Evolutionary conservation across 1,139 yeast genomes (phyloP).

Genomic region (Yamadazyma dushanensis): DNA sequence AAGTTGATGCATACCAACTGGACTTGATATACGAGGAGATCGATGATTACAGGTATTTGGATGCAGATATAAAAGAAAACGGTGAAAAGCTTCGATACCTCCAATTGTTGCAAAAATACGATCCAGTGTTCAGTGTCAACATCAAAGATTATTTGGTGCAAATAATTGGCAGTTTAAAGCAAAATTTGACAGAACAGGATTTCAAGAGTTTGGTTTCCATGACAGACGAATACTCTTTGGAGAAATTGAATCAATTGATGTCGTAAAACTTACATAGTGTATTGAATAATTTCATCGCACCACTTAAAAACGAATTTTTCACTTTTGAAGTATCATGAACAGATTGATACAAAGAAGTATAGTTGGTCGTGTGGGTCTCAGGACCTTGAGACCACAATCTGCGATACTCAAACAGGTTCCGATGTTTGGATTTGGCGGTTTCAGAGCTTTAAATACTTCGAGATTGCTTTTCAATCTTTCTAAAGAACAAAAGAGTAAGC

Average conservation of each 20-base stretch:
- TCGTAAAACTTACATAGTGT: background rate
- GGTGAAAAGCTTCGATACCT: slow-evolving; percentile 61
- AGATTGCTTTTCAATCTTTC: background rate
- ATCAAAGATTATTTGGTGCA: slow-evolving; percentile 28
- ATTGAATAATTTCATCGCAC: background rate
- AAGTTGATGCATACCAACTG: slow-evolving; percentile 61
- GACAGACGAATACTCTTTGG: slow-evolving; percentile 36
- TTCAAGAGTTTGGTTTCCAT: slow-evolving; percentile 27
- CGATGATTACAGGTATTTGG: slow-evolving; percentile 48
- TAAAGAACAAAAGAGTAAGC: slow-evolving; percentile 17
- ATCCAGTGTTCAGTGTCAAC: slow-evolving; percentile 61
- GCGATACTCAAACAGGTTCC: too few species aligned
- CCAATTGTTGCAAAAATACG: slow-evolving; percentile 43
- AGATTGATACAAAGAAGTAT: too few species aligned
- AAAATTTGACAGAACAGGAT: slow-evolving; percentile 21
- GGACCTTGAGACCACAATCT: too few species aligned
- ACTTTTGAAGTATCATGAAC: background rate
- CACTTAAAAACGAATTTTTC: background rate
- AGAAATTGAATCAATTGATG: slow-evolving; percentile 20
- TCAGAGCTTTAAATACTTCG: slow-evolving; percentile 1
- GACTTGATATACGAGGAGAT: slow-evolving; percentile 56
- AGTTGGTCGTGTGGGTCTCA: too few species aligned
- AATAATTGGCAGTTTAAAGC: slow-evolving; percentile 22
- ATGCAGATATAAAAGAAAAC: slow-evolving; percentile 48
- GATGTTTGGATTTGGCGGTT: too few species aligned